A percentile compares a stretch with the other conserved stretches of the same genome.
Conservation (phyloP, 805 yeast genomes). For the Debaryomyces castellii region DNA sequence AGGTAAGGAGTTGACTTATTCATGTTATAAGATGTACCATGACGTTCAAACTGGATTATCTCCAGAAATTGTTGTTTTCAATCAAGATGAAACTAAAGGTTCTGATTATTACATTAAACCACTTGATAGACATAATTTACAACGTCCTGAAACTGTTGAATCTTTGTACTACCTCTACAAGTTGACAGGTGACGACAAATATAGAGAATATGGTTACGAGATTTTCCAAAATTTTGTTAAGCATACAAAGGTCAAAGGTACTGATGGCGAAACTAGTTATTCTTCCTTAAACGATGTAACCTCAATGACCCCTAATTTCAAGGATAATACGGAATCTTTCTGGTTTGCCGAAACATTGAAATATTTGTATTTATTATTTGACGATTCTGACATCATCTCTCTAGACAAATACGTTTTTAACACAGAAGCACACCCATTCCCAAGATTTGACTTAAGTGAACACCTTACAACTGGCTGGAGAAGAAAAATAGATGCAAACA, state of each 20-base stretch:
- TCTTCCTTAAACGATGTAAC: constrained; percentile 70
- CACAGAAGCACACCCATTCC: constrained; percentile 93
- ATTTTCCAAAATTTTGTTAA: constrained; percentile 70
- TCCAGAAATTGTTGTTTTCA: constrained; percentile 88
- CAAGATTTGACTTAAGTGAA: constrained; percentile 56
- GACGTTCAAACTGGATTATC: constrained; percentile 74
- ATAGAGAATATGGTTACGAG: constrained; percentile 88
- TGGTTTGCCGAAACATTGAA: constrained; percentile 94
- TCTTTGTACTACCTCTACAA: constrained; percentile 78
- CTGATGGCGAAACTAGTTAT: constrained; percentile 48
- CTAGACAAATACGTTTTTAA: constrained; percentile 74
- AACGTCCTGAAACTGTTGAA: constrained; percentile 93
- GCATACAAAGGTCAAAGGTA: constrained; percentile 49
- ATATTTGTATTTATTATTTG: constrained; percentile 77
- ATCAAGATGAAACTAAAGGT: constrained; percentile 44
- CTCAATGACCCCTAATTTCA: constrained; percentile 45
- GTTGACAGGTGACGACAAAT: constrained; percentile 75
- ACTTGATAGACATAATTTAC: constrained; percentile 77
- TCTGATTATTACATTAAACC: constrained; percentile 69
- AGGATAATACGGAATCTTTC: constrained; percentile 85
- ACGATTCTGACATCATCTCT: constrained; percentile 61
- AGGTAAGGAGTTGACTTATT: constrained; percentile 71
- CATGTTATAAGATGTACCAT: constrained; percentile 84
- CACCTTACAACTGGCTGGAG: constrained; percentile 63
- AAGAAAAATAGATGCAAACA: constrained; percentile 28